Percentiles rank a stretch among this genome's conserved stretches.
Conservation (phyloP, 2,329 filamentous ascomycete species). For the Raffaelea arxii region DNA sequence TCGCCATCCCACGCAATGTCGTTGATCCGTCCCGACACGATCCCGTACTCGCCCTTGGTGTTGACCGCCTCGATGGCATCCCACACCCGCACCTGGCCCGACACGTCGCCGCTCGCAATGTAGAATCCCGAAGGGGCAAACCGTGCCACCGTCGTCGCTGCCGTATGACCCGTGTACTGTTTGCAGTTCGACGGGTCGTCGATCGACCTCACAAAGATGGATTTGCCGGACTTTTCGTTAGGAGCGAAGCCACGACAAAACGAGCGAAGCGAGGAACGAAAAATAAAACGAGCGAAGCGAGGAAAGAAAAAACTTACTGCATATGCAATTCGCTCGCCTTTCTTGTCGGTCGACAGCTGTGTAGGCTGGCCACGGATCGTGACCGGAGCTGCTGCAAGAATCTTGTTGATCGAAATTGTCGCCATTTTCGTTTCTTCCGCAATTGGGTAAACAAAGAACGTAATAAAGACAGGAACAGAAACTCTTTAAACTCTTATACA, state of each 20-base stretch:
- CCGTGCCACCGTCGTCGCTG: slow-evolving; percentile 80
- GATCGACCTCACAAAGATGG: slow-evolving; percentile 90
- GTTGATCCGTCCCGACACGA: slow-evolving; percentile 90
- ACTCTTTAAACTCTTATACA: too few relatives aligned
- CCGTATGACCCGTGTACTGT: slow-evolving; percentile 88
- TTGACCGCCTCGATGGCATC: slow-evolving; percentile 75
- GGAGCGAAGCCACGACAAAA: not conserved
- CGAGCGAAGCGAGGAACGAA: too few relatives aligned
- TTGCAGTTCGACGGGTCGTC: slow-evolving; percentile 76
- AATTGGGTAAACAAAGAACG: too few relatives aligned
- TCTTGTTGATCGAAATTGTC: slow-evolving; percentile 50
- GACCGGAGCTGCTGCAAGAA: slow-evolving; percentile 76
- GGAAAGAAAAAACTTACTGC: slow-evolving; percentile 49
- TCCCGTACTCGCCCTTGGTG: slow-evolving; percentile 89
- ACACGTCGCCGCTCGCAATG: slow-evolving; percentile 80
- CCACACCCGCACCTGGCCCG: slow-evolving; percentile 84
- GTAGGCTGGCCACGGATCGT: slow-evolving; percentile 82
- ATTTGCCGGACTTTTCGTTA: slow-evolving; percentile 70
- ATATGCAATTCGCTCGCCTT: slow-evolving; percentile 88
- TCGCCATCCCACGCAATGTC: slow-evolving; percentile 97
- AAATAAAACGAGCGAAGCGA: too few relatives aligned
- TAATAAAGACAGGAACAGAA: too few relatives aligned
- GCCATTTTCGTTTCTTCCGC: too few relatives aligned
- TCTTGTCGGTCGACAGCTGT: slow-evolving; percentile 76
- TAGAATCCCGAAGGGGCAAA: slow-evolving; percentile 95